Evolutionary conservation across 202 grass and related monocot species (phyloP), one percentile per base, ranked within the genome.

Genomic region (Bolboschoenoplectus hybrid): DNA sequence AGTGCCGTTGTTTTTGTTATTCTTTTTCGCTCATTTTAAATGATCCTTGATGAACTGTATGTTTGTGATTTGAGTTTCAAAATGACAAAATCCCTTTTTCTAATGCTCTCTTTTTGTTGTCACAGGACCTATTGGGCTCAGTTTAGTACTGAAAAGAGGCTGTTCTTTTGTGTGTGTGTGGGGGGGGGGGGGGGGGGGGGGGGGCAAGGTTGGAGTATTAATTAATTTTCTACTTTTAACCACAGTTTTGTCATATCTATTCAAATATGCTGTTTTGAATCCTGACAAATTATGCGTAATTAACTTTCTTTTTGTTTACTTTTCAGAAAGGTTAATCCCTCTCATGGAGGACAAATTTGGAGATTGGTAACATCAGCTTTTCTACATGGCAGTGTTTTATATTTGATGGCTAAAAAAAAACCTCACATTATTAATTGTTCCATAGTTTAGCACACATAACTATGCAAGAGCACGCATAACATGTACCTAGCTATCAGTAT

Each of bases 291-390:
- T 68, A 68, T 68, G 66, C 2, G 14, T 53, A 46, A 77, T 77
- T 77, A 16, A 26, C n/a, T 17, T 12, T 64, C 19, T 16, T 90
- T 62, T 44, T 51, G 87, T 19, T 43, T 85, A 7, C 73, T 91
- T 36, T n/a, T 5, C 83, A n/a, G 62, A 26, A 88, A 97, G 88
- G 88, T 97, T 67, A 97, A 97, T 88, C 90, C 81, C 86, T 68
- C 94, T 67, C 74, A 88, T 87, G 86, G 89, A 91, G 95, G 95
- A 58, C 83, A 95, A 87, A 16, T 89, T 45, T 97, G 95, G 93
- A 93, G 92, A 64, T 90, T 97, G 88, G 88, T 85, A 63, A 93
- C 93, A 80, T 93, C 95, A 91, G 74, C 93, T 53, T 72, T 97
- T 55, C 87, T 93, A 78, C 92, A 93, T 87, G 89, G 82, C 36